phyloP scores from a whole-genome alignment of 768 basidiomycete genomes.

The Leccinum boreale region DNA sequence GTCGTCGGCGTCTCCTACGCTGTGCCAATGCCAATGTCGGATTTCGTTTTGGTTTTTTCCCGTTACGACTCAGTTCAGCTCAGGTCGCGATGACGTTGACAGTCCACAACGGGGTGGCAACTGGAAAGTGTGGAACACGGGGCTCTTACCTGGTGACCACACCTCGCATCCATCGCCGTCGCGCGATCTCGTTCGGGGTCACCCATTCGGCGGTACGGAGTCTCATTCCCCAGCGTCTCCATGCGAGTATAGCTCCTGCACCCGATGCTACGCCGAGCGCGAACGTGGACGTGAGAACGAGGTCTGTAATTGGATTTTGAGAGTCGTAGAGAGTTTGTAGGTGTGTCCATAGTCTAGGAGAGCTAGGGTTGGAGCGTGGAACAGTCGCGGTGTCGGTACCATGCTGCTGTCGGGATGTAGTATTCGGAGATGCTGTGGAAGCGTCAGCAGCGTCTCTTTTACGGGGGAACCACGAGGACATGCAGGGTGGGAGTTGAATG shows the following conservation, averaged over 20 bases:
- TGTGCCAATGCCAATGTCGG: conserved; percentile 22
- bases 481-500: neutral
- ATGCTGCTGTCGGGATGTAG: neutral
- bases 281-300: conserved; percentile 7
- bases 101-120: neutral
- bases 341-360: neutral
- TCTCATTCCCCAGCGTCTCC: conserved; percentile 53
- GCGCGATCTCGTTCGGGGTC: conserved; percentile 55
- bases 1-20: conserved; percentile 86
- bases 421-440: neutral
- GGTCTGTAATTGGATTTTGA: neutral
- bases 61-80: conserved; percentile 2
- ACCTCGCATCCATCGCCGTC: conserved; percentile 71
- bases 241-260: conserved; percentile 26
- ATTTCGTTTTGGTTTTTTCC: neutral
- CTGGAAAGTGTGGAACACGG: neutral
- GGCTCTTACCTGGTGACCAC: conserved; percentile 72
- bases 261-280: conserved; percentile 16
- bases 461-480: conserved; percentile 9
- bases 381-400: neutral
- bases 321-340: neutral
- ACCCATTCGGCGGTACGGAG: conserved; percentile 68
- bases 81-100: neutral
- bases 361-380: neutral
- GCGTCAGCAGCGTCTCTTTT: neutral